phyloP scores from a whole-genome alignment of 108 stramenopile genomes.

The Discostella stelligeroides region DNA sequence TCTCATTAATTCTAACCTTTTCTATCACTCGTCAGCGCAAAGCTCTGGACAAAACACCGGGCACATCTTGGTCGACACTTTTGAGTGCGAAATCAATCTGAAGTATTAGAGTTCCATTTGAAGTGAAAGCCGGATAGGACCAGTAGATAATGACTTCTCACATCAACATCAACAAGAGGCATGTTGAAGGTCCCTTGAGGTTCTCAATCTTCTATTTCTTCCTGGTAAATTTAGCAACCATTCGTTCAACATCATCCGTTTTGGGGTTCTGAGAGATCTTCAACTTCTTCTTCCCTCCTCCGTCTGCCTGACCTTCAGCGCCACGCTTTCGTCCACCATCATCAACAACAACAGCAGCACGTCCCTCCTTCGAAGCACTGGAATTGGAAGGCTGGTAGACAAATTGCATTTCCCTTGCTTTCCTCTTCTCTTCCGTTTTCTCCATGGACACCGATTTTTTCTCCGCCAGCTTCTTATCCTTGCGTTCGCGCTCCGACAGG shows the following conservation, averaged over 20 bases:
- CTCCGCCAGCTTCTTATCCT: conserved; percentile 62
- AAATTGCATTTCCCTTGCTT: conserved; percentile 55
- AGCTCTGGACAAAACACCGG: too few relatives aligned
- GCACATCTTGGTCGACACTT: too few relatives aligned
- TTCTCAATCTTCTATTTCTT: conserved; percentile 12
- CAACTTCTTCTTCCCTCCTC: background rate
- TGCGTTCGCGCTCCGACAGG: conserved; percentile 69
- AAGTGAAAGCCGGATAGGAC: too few relatives aligned
- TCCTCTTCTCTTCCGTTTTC: conserved; percentile 63
- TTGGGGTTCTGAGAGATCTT: background rate
- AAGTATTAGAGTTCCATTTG: too few relatives aligned
- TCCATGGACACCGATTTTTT: conserved; percentile 45
- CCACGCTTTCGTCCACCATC: background rate
- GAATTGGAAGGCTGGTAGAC: conserved; percentile 4
- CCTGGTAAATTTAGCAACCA: conserved; percentile 32
- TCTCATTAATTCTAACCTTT: too few relatives aligned
- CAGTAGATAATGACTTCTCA: too few relatives aligned
- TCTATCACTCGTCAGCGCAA: too few relatives aligned
- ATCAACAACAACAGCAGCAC: background rate
- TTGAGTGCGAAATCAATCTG: too few relatives aligned
- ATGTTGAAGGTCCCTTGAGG: too few relatives aligned
- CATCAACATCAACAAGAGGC: too few relatives aligned
- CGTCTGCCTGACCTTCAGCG: background rate
- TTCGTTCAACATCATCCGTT: conserved; percentile 24
- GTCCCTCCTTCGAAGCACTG: conserved; percentile 4